Evolutionary conservation across 192 early-diverging fungal species (phyloP), one percentile per base, ranked within the genome.

Genomic region (Rhizoclosmatium globosum): DNA sequence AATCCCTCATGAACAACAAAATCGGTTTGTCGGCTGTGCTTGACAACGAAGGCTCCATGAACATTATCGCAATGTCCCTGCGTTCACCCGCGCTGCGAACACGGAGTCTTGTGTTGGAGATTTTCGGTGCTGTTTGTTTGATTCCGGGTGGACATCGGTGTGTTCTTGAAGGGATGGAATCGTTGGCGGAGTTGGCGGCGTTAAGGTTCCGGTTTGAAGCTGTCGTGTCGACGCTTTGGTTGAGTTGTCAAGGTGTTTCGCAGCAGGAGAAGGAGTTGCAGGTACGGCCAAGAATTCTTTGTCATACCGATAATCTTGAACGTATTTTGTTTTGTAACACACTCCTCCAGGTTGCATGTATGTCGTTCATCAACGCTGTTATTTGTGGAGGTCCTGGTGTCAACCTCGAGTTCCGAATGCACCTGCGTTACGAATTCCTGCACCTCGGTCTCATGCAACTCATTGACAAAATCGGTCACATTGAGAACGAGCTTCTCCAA

Each of bases 1-100:
- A 88, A 65, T 85, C 87, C 0, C 69, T 89, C 41, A 89, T 89
- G 88, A 89, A 89, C 76, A 87, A 88, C 81, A 85, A 85, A 78
- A 86, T 87, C 46, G 88, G 88, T 41, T 69, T 89, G n/a, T 83
- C 83, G 1, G 84, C 85, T 15, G 84, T 89, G 21, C 80, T 89
- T 39, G 87, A 89, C 47, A 76, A 75, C 31, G 79, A 80, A 3
- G 84, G 77, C 15, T 64, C 83, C 9, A 78, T 89, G 47, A 73
- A 82, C 53, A 80, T 85, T 23, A 88, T 89, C 66, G 87, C 88
- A 7, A 62, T 88, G 41, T 88, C 85, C 3, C 69, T 89, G 13
- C 83, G 86, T 39, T 87, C 85, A 2, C 79, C 86, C n/a, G 82
- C 83, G 23, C 58, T 67, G 2, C 69, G 85, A 38, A 88, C 87